These are phyloP conservation scores for Myrmaecium sp. DNA, from an alignment of 2,329 filamentous ascomycete species.

Conservation along the genomic window DNA sequence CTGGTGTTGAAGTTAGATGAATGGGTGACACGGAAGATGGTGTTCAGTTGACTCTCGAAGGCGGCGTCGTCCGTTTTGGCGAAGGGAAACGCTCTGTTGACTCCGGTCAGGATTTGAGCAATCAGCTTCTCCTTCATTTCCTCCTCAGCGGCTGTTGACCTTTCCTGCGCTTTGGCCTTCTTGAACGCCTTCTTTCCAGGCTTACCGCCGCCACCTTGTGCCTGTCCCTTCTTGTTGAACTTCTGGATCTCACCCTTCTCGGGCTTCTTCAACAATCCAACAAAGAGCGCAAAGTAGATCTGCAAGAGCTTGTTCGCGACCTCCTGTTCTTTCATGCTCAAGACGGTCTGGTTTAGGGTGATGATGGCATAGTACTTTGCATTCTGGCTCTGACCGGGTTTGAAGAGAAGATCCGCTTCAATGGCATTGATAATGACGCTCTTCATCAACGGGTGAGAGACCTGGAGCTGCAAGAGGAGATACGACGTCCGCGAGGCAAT, in stretches of 20 bases:
- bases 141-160: slow-evolving; percentile 26
- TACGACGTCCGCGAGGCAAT: slow-evolving; percentile 89
- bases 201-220: slow-evolving; percentile 37
- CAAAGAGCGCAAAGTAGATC: slow-evolving; percentile 85
- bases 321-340: slow-evolving; percentile 67
- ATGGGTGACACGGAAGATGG: slow-evolving; percentile 88
- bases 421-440: slow-evolving; percentile 67
- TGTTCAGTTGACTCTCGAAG: slow-evolving; percentile 79
- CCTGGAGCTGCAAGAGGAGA: slow-evolving; percentile 78
- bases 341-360: slow-evolving; percentile 88
- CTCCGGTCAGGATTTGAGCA: slow-evolving; percentile 78
- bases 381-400: slow-evolving; percentile 70
- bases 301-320: slow-evolving; percentile 67
- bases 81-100: slow-evolving; percentile 93
- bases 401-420: slow-evolving; percentile 74
- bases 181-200: slow-evolving; percentile 32
- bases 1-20: slow-evolving; percentile 98
- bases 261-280: slow-evolving; percentile 55
- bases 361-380: slow-evolving; percentile 94
- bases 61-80: slow-evolving; percentile 62
- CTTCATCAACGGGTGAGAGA: slow-evolving; percentile 87
- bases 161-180: slow-evolving; percentile 25
- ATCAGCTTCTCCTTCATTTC: slow-evolving; percentile 83
- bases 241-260: slow-evolving; percentile 20
- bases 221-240: slow-evolving; percentile 32